These are phyloP conservation scores for Colletotrichum scovillei DNA, from an alignment of 2,329 filamentous ascomycete species.

Conservation along the genomic window DNA sequence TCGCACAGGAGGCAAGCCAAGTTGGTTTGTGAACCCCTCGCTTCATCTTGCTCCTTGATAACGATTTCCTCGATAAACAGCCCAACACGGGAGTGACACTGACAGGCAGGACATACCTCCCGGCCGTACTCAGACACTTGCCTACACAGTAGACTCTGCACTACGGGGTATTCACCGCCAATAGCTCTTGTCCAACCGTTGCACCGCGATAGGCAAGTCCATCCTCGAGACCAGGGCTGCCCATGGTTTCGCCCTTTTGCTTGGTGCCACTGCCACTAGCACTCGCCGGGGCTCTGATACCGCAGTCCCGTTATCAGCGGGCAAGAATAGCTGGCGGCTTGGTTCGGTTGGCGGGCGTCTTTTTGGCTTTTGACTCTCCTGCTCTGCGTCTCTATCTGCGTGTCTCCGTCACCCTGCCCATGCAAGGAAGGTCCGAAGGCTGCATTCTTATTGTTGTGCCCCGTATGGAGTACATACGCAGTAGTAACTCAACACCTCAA, in stretches of 20 bases:
- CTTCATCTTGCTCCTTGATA: constrained; percentile 26
- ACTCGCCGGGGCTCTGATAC: constrained; percentile 8
- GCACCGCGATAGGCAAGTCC: constrained; percentile 34
- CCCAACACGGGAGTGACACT: too few relatives aligned
- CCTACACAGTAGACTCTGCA: background rate
- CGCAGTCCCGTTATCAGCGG: constrained; percentile 22
- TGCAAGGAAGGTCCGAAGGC: background rate
- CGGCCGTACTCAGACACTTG: background rate
- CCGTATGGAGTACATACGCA: too few relatives aligned
- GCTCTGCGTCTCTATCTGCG: background rate
- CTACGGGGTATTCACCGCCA: constrained; percentile 15
- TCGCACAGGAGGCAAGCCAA: constrained; percentile 9
- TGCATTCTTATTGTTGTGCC: background rate
- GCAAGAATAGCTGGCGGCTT: constrained; percentile 8
- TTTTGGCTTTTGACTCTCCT: background rate
- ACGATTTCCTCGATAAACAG: constrained; percentile 24
- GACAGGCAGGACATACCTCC: background rate
- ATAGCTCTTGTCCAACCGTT: constrained; percentile 19
- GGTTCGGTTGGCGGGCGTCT: background rate
- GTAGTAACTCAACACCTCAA: background rate
- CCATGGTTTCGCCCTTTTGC: constrained; percentile 12
- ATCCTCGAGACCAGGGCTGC: constrained; percentile 27
- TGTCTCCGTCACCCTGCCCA: background rate
- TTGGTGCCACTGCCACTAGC: constrained; percentile 25
- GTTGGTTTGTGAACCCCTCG: background rate